Base-by-base conservation (phyloP, 2,329 filamentous ascomycete species). In the Fusarium gaditjirri region DNA sequence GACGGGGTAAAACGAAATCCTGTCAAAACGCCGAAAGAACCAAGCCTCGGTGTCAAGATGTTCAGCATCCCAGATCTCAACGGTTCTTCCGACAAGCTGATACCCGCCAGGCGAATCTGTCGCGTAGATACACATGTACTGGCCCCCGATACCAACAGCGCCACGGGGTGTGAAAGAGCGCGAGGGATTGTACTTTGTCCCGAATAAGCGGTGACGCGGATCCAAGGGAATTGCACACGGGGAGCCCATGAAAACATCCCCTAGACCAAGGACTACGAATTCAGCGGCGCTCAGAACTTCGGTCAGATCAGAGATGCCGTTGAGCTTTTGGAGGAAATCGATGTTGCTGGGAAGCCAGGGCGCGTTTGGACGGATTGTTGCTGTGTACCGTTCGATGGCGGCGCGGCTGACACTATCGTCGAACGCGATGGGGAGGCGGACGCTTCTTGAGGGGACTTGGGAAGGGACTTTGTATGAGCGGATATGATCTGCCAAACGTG, bases 261-360 rank as follows among this genome's bases (percentile, higher is more conserved):
- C 82, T 1, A 83, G 78, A 3, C 81, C 82, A 10, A 83, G 68
- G 6, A 83, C 80, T 5, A 83, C 74, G 17, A 81, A 83, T 0
- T 73, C 74, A 1, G 79, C 78, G 2, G 84, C 81, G 7, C 72
- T 41, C 21, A 83, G 29, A 4, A 79, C 33, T 7, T 68, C 43
- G 6, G 75, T 73, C 14, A 83, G 70, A 4, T 77, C 72, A 4
- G 75, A 68, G 21, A 82, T 67, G 1, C 77, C 80, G 63, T 83
- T 83, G 16, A 82, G 71, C 46, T 73, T 66, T 55, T 80, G 76
- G 6, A 84, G 68, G 61, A 91, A 92, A 2, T 86, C 83, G 43
- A 91, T 82, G 59, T 91, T 91, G 71, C 89, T 87, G 0, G 90
- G 90, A 1, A 92, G 82, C 75, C 90, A 92, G 0, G 88, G 85